These are phyloP conservation scores for Parascedosporium putredinis DNA, from an alignment of 2,329 filamentous ascomycete species.

Conservation along the genomic window DNA sequence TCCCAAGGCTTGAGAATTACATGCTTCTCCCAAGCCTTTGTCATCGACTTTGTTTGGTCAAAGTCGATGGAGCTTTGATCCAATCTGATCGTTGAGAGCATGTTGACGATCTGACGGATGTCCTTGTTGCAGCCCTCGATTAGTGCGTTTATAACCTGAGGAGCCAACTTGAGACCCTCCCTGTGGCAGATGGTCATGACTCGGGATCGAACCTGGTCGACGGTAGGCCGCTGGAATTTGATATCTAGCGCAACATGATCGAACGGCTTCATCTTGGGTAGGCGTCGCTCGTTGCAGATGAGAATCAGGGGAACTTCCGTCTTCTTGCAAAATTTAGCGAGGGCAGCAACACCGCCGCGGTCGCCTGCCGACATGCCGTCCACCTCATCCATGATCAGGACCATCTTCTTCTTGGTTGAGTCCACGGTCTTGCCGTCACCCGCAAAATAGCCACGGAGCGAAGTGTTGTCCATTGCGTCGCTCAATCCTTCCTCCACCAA, in stretches of 20 bases:
- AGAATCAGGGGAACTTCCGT: conserved; percentile 90
- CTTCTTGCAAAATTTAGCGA: conserved; percentile 92
- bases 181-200: conserved; percentile 93
- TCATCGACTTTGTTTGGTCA: conserved; percentile 84
- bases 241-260: conserved; percentile 77
- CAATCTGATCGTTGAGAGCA: conserved; percentile 89
- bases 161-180: conserved; percentile 77
- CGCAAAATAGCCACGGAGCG: conserved; percentile 82
- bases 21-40: conserved; percentile 97
- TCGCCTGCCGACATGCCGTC: conserved; percentile 98
- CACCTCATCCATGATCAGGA: conserved; percentile 97
- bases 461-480: conserved; percentile 89
- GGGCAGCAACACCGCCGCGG: conserved; percentile 84
- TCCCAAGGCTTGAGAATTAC: conserved; percentile 96
- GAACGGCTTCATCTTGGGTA: conserved; percentile 98
- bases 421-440: conserved; percentile 74
- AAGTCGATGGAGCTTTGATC: conserved; percentile 73
- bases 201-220: conserved; percentile 81
- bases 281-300: conserved; percentile 88
- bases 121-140: conserved; percentile 95
- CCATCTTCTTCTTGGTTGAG: conserved; percentile 76
- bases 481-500: conserved; percentile 80
- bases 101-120: conserved; percentile 97
- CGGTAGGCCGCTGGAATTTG: conserved; percentile 77
- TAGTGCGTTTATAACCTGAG: conserved; percentile 76